A percentile compares a stretch with the other conserved stretches of the same genome.
These are phyloP conservation scores for Saccharomycopsis sp. DNA, from an alignment of 805 yeast species.

Conservation along the genomic window DNA sequence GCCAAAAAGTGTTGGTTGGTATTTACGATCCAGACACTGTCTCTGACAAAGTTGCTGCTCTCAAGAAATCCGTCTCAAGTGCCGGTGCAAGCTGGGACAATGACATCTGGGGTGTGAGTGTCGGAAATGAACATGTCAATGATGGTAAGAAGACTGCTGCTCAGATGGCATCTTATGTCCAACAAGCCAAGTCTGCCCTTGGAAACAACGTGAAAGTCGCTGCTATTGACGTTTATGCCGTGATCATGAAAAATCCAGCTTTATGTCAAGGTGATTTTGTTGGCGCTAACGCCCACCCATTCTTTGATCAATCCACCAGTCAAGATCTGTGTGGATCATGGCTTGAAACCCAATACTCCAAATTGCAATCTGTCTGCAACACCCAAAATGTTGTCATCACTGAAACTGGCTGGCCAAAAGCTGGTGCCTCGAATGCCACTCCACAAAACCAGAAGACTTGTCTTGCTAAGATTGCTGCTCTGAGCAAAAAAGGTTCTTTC, in stretches of 20 bases:
- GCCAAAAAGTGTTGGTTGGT: constrained; percentile 71
- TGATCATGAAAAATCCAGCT: constrained; percentile 84
- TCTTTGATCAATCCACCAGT: constrained; percentile 77
- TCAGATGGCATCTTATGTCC: constrained; percentile 40
- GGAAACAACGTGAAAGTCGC: constrained; percentile 84
- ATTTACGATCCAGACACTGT: constrained; percentile 51
- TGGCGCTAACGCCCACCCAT: constrained; percentile 95
- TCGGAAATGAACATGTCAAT: constrained; percentile 97
- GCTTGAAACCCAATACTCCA: constrained; percentile 79
- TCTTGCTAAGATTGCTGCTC: constrained; percentile 46
- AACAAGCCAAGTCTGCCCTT: constrained; percentile 55
- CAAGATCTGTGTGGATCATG: constrained; percentile 82
- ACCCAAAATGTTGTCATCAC: constrained; percentile 64
- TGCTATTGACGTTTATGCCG: constrained; percentile 91
- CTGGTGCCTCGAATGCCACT: constrained; percentile 79
- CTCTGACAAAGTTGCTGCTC: constrained; percentile 41
- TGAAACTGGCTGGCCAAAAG: constrained; percentile 96
- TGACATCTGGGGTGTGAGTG: constrained; percentile 63
- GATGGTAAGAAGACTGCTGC: constrained; percentile 60
- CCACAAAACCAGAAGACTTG: constrained; percentile 65
- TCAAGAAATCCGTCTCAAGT: constrained; percentile 46
- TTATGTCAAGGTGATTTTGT: constrained; percentile 89
- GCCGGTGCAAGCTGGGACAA: constrained; percentile 60
- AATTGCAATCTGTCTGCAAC: constrained; percentile 76
- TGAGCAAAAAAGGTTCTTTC: constrained; percentile 34